Evolutionary conservation across 495 filamentous ascomycete species (phyloP).

Genomic region (Penicillium egyptiacum): DNA sequence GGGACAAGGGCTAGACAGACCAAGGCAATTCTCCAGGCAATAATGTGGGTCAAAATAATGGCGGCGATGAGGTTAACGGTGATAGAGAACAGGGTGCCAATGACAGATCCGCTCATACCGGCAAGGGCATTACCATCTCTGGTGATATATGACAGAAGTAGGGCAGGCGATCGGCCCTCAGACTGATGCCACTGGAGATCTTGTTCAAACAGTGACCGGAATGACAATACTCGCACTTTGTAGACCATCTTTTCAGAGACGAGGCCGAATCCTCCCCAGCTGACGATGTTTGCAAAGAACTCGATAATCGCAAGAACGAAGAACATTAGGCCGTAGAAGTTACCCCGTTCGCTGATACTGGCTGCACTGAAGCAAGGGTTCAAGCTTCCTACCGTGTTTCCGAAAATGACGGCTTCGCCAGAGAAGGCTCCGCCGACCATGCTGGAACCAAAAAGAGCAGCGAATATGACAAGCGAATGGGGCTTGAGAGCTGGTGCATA

Average conservation of each 20-base stretch:
- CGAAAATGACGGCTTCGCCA: constrained; percentile 55
- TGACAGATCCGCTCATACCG: constrained; percentile 43
- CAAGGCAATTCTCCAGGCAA: constrained; percentile 41
- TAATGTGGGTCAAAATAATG: constrained; percentile 38
- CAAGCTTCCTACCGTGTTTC: constrained; percentile 48
- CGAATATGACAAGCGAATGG: constrained; percentile 36
- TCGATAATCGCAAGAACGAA: constrained; percentile 51
- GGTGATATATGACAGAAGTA: constrained; percentile 47
- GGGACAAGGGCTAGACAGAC: constrained; percentile 42
- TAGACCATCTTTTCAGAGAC: constrained; percentile 51
- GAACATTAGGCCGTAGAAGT: constrained; percentile 53
- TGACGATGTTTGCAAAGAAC: constrained; percentile 49
- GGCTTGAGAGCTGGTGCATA: constrained; percentile 38
- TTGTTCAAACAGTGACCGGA: constrained; percentile 50
- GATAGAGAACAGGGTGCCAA: constrained; percentile 47
- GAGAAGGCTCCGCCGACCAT: constrained; percentile 50
- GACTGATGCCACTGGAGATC: constrained; percentile 52
- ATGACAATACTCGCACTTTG: constrained; percentile 45
- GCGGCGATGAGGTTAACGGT: constrained; percentile 37
- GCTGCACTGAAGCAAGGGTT: constrained; percentile 42
- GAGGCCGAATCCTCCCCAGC: constrained; percentile 48
- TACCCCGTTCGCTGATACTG: constrained; percentile 38
- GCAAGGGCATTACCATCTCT: constrained; percentile 47
- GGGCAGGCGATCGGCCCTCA: constrained; percentile 39
- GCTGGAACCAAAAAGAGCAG: constrained; percentile 40